A percentile compares a stretch with the other conserved stretches of the same genome.
These are phyloP conservation scores for Solanum habrochaites DNA, from an alignment of 257 asterid species.

Conservation along the genomic window DNA sequence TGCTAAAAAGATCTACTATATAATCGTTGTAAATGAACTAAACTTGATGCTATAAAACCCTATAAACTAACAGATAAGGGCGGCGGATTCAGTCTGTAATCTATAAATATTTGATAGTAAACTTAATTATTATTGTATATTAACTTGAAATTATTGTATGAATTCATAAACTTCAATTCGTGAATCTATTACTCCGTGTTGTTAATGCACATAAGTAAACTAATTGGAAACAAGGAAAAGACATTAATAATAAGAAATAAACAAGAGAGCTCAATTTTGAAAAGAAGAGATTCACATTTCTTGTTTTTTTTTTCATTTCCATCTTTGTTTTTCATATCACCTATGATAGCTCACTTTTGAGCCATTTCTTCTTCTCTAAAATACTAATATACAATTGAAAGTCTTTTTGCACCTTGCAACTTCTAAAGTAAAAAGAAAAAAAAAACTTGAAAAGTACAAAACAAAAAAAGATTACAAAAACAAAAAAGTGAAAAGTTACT, in stretches of 20 bases:
- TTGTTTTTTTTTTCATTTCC: not conserved
- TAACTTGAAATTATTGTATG: not conserved
- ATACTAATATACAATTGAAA: conserved; percentile 2
- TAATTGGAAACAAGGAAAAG: not conserved
- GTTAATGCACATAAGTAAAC: not conserved
- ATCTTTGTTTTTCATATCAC: not conserved
- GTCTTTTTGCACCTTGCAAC: not conserved
- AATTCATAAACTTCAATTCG: not conserved
- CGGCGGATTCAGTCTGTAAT: not conserved
- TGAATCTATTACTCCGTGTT: not conserved
- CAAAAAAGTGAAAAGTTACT: not conserved
- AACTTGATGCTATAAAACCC: not conserved
- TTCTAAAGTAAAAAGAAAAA: not conserved
- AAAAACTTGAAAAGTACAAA: not conserved
- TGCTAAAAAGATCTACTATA: not conserved
- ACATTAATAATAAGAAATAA: not conserved
- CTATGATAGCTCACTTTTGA: not conserved
- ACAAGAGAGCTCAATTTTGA: not conserved
- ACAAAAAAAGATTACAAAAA: not conserved
- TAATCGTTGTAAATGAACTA: not conserved
- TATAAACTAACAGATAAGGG: not conserved
- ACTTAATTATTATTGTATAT: not conserved
- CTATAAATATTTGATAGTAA: not conserved
- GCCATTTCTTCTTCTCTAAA: not conserved
- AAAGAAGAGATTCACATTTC: not conserved